A percentile compares a stretch with the other conserved stretches of the same genome.
Conservation (phyloP, 495 filamentous ascomycete genomes). For the Delitschia confertaspora region DNA sequence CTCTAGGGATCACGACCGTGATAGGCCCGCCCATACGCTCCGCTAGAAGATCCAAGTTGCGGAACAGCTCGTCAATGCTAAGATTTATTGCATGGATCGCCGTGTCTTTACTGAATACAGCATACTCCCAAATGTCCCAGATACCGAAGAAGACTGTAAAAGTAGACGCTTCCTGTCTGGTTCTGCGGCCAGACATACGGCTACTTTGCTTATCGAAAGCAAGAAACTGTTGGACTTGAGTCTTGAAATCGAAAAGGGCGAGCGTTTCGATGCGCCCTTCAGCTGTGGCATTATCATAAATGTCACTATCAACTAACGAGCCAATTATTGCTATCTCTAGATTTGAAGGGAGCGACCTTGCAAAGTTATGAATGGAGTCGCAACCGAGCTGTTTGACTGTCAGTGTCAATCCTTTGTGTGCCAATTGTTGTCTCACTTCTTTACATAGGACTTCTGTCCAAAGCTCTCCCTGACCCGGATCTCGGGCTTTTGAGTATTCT, state of each 20-base stretch:
- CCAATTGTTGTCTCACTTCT: constrained; percentile 6
- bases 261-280: constrained; percentile 3
- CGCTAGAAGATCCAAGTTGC: constrained; percentile 15
- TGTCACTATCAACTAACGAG: constrained; percentile 13
- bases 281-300: constrained; percentile 20
- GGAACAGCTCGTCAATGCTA: constrained; percentile 22
- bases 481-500: constrained; percentile 7
- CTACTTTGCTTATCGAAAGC: constrained; percentile 14
- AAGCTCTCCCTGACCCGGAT: constrained; percentile 16
- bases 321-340: constrained; percentile 6
- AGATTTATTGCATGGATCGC: constrained; percentile 20
- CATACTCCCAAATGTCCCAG: constrained; percentile 24
- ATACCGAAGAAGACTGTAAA: constrained; percentile 23
- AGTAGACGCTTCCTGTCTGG: constrained; percentile 9
- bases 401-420: not conserved
- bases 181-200: not conserved
- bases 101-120: constrained; percentile 6
- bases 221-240: constrained; percentile 23
- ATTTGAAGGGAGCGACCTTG: constrained; percentile 11
- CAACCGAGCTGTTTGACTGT: constrained; percentile 14
- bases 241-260: constrained; percentile 19
- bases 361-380: constrained; percentile 23
- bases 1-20: constrained; percentile 19
- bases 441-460: constrained; percentile 22
- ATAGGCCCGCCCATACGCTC: constrained; percentile 12